phyloP scores from a whole-genome alignment of 768 basidiomycete genomes.

The Pleurotus platypus region DNA sequence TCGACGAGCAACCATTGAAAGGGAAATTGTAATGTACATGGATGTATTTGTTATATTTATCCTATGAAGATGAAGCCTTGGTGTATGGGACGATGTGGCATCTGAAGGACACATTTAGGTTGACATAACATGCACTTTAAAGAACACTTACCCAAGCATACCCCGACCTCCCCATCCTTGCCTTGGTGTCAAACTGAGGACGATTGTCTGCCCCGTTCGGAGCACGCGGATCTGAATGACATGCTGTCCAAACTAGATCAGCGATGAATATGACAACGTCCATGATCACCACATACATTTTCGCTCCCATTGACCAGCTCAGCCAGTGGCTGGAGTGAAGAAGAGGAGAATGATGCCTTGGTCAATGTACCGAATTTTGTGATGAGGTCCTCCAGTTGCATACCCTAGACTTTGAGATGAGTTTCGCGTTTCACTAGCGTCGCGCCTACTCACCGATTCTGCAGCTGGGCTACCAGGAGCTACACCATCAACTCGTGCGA shows the following conservation, averaged over 20 bases:
- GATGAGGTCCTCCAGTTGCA: constrained; percentile 67
- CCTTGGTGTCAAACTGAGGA: constrained; percentile 60
- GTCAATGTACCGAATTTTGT: constrained; percentile 70
- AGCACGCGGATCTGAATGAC: constrained; percentile 56
- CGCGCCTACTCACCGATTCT: constrained; percentile 54
- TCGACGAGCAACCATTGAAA: constrained; percentile 14
- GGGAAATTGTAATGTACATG: constrained; percentile 14
- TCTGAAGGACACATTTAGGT: constrained; percentile 24
- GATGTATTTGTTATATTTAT: constrained; percentile 2
- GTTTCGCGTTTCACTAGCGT: neutral
- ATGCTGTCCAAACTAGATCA: constrained; percentile 35
- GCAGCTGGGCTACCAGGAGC: constrained; percentile 81
- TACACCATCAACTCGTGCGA: constrained; percentile 81
- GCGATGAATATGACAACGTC: neutral
- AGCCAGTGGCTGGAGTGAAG: constrained; percentile 66
- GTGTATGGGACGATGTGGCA: constrained; percentile 62
- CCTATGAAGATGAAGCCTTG: constrained; percentile 13
- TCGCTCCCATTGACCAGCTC: constrained; percentile 74
- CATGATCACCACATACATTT: constrained; percentile 48
- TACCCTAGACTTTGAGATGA: constrained; percentile 42
- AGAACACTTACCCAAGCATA: constrained; percentile 62
- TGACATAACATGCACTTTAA: neutral
- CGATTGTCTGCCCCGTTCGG: constrained; percentile 41
- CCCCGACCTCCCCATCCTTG: constrained; percentile 88
- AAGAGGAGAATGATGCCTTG: constrained; percentile 43